A percentile compares a stretch with the other conserved stretches of the same genome.
Conservation (phyloP, 1,284 basidiomycete species). For the Pyrrhoderma lamaoense region DNA sequence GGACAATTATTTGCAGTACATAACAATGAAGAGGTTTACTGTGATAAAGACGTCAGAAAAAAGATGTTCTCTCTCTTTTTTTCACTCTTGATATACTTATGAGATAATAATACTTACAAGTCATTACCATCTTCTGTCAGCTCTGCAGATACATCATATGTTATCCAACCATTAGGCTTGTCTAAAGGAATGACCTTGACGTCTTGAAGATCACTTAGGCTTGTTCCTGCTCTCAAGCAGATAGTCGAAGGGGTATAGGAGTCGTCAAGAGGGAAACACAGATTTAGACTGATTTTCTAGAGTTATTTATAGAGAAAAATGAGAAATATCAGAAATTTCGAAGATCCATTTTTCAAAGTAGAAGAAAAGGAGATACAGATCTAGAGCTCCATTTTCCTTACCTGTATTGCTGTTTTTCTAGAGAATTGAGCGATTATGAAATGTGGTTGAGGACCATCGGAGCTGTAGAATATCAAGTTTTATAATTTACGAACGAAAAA, state of each 20-base stretch:
- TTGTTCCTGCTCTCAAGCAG: conserved; percentile 87
- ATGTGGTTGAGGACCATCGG: conserved; percentile 96
- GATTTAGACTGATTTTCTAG: conserved; percentile 87
- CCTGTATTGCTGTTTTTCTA: conserved; percentile 84
- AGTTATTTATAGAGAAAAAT: neutral
- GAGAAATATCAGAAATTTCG: conserved; percentile 1
- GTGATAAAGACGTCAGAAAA: conserved; percentile 3
- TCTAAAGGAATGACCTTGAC: conserved; percentile 78
- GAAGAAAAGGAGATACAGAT: too few species aligned
- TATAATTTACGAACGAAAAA: neutral
- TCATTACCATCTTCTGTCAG: conserved; percentile 70
- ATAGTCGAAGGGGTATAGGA: conserved; percentile 95
- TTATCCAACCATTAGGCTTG: conserved; percentile 94
- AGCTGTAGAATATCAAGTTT: conserved; percentile 42
- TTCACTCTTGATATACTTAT: conserved; percentile 3
- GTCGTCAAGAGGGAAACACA: conserved; percentile 86
- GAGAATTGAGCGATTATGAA: conserved; percentile 93
- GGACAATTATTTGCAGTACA: conserved; percentile 84
- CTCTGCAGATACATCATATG: conserved; percentile 80
- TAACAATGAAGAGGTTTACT: conserved; percentile 87
- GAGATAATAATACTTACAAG: conserved; percentile 36
- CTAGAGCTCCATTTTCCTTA: conserved; percentile 25
- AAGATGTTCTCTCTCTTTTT: conserved; percentile 1
- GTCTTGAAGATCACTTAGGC: conserved; percentile 88
- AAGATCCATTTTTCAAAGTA: too few species aligned